Evolutionary conservation across 1,284 basidiomycete genomes (phyloP).

Genomic region (Termitomyces sp.): DNA sequence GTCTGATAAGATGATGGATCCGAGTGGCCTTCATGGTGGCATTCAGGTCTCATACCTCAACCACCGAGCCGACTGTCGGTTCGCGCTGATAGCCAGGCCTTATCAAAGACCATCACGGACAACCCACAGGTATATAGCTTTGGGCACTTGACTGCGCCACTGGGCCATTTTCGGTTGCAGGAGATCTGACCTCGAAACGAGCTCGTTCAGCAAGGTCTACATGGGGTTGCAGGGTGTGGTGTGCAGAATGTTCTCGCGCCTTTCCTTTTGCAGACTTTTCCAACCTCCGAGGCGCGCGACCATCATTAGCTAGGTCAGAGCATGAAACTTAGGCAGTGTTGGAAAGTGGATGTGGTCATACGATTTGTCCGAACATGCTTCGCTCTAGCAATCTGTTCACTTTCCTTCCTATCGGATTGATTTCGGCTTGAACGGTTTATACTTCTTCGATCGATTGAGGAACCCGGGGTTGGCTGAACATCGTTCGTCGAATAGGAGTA

Average conservation of each 20-base stretch:
- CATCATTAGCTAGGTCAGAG: not conserved
- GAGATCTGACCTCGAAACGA: not conserved
- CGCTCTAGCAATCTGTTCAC: not conserved
- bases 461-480: not conserved
- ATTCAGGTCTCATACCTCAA: not conserved
- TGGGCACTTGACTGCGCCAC: slow-evolving; percentile 7
- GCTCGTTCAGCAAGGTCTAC: not conserved
- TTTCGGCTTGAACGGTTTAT: slow-evolving; percentile 1
- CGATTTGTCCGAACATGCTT: not conserved
- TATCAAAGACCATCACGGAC: not conserved
- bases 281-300: not conserved
- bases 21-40: slow-evolving; percentile 5
- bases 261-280: slow-evolving; percentile 9
- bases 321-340: not conserved
- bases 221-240: not conserved
- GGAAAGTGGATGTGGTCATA: not conserved
- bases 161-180: not conserved
- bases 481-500: slow-evolving; percentile 20
- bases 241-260: slow-evolving; percentile 7
- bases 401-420: not conserved
- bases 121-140: not conserved
- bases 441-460: slow-evolving; percentile 6
- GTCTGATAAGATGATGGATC: slow-evolving; percentile 6
- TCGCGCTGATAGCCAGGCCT: slow-evolving; percentile 19
- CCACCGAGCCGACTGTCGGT: not conserved